Evolutionary conservation across 805 yeast species (phyloP).

Genomic region (Lipomyces chichibuensis): DNA sequence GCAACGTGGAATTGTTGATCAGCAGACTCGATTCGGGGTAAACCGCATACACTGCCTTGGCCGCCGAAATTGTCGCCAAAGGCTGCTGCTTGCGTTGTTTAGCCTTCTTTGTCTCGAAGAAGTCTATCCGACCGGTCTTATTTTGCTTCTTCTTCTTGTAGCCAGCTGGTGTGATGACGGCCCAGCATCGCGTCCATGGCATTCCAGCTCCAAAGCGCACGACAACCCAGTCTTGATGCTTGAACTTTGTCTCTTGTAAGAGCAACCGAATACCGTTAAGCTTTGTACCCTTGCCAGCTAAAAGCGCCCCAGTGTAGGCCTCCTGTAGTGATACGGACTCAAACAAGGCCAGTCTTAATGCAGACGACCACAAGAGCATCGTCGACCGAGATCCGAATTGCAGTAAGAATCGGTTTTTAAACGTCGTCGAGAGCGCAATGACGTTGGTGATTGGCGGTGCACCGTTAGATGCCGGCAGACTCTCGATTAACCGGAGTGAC

Average conservation of each 20-base stretch:
- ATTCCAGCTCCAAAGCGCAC: constrained; percentile 95
- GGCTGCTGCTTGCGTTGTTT: constrained; percentile 62
- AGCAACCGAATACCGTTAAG: constrained; percentile 84
- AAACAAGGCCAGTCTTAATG: constrained; percentile 75
- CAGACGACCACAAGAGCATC: constrained; percentile 77
- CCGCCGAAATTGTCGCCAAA: constrained; percentile 76
- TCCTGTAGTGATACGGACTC: constrained; percentile 87
- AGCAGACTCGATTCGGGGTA: constrained; percentile 83
- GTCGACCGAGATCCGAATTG: constrained; percentile 71
- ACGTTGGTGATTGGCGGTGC: constrained; percentile 42
- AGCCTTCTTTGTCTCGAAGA: constrained; percentile 80
- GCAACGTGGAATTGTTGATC: constrained; percentile 83
- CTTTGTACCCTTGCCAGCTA: constrained; percentile 87
- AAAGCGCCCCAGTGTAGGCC: constrained; percentile 93
- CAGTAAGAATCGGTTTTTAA: constrained; percentile 81
- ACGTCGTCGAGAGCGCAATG: constrained; percentile 86
- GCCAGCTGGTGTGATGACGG: constrained; percentile 68
- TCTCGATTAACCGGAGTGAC: constrained; percentile 55
- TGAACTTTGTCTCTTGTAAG: constrained; percentile 79
- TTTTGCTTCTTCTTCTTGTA: constrained; percentile 51
- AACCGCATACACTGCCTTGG: constrained; percentile 80
- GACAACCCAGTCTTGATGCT: constrained; percentile 92
- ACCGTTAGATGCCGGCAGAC: constrained; percentile 38
- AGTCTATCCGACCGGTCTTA: constrained; percentile 67
- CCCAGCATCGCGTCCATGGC: constrained; percentile 96